A percentile compares a stretch with the other conserved stretches of the same genome.
phyloP scores from a whole-genome alignment of 2,329 filamentous ascomycete genomes.

The Monosporascus sp. region DNA sequence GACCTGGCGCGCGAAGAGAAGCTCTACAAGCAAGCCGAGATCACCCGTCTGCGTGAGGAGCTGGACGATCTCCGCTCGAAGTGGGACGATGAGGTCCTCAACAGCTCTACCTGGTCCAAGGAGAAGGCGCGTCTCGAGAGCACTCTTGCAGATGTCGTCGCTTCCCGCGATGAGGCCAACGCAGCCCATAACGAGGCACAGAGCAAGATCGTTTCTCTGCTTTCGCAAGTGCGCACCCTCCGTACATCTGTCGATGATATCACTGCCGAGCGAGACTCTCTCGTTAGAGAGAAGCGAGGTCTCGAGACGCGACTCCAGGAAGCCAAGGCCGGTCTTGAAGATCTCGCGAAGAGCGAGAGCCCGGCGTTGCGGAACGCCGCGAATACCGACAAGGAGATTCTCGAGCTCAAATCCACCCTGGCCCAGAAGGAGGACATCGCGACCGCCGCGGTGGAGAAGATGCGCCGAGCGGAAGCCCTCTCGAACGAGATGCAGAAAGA shows the following conservation, averaged over 20 bases:
- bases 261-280: conserved; percentile 74
- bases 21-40: conserved; percentile 81
- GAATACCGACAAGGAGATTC: conserved; percentile 77
- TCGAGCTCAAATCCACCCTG: conserved; percentile 82
- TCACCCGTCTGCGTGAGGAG: conserved; percentile 85
- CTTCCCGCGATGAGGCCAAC: conserved; percentile 89
- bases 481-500: conserved; percentile 90
- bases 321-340: conserved; percentile 82
- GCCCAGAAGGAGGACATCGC: conserved; percentile 93
- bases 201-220: conserved; percentile 80
- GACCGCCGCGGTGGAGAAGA: conserved; percentile 89
- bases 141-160: conserved; percentile 79
- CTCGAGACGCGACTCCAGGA: conserved; percentile 81
- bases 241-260: conserved; percentile 82
- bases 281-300: conserved; percentile 83
- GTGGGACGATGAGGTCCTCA: conserved; percentile 97
- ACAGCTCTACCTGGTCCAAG: conserved; percentile 97
- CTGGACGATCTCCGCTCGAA: conserved; percentile 91
- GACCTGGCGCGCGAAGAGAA: conserved; percentile 88
- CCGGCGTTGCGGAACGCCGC: conserved; percentile 87
- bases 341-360: conserved; percentile 77
- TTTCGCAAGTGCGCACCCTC: conserved; percentile 83
- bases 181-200: conserved; percentile 93
- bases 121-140: conserved; percentile 90
- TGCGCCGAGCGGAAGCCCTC: conserved; percentile 87